Conservation (phyloP, 2,329 filamentous ascomycete species). For the Fusarium sp. region DNA sequence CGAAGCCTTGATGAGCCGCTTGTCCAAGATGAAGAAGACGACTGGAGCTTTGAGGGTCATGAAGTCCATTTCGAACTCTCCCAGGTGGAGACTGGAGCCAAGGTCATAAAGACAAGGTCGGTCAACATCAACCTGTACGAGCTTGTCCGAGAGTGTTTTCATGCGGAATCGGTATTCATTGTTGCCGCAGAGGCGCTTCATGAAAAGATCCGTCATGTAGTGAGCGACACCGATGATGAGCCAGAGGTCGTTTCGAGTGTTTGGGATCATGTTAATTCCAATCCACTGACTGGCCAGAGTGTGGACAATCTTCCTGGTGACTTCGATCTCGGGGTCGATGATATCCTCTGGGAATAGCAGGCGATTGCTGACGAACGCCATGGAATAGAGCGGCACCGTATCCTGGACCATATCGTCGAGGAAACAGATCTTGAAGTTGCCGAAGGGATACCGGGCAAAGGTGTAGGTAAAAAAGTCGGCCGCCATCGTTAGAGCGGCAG, state of each 20-base stretch:
- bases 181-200: conserved; percentile 88
- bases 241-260: conserved; percentile 83
- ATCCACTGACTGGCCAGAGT: conserved; percentile 92
- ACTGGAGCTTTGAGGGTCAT: conserved; percentile 89
- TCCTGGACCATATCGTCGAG: conserved; percentile 86
- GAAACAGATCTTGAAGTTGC: conserved; percentile 92
- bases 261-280: conserved; percentile 88
- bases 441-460: conserved; percentile 90
- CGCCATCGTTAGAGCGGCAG: conserved; percentile 81
- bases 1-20: conserved; percentile 85
- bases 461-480: conserved; percentile 91
- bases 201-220: conserved; percentile 94
- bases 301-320: conserved; percentile 81
- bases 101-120: conserved; percentile 84
- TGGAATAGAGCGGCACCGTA: conserved; percentile 77
- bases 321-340: conserved; percentile 83
- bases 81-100: conserved; percentile 78
- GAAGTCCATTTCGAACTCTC: conserved; percentile 87
- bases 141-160: conserved; percentile 80
- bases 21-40: conserved; percentile 92
- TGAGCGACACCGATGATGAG: conserved; percentile 87
- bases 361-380: conserved; percentile 86
- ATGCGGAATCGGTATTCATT: conserved; percentile 94
- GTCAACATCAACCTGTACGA: conserved; percentile 81
- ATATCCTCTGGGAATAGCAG: conserved; percentile 85